phyloP scores from a whole-genome alignment of 306 rosid species.

The Casuarina cunninghamiana region DNA sequence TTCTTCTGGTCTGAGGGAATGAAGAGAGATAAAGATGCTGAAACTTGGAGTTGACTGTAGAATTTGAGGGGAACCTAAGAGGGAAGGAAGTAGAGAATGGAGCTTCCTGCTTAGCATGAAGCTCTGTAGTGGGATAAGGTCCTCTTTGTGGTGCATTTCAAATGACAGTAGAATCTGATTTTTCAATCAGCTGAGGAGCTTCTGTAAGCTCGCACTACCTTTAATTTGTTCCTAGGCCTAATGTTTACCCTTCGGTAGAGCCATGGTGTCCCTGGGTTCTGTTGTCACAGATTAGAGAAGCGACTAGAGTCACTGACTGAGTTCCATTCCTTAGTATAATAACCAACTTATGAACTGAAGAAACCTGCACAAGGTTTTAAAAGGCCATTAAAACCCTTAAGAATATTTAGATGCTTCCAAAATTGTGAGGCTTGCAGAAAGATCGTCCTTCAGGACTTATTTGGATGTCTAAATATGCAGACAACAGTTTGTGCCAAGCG shows the following conservation, averaged over 20 bases:
- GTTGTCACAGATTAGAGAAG: neutral
- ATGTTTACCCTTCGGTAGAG: neutral
- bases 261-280: neutral
- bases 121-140: neutral
- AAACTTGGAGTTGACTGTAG: conserved; percentile 5
- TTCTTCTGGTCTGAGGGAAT: conserved; percentile 4
- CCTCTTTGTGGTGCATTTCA: neutral
- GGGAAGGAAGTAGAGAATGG: conserved; percentile 2
- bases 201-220: neutral
- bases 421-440: neutral
- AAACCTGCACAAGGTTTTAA: conserved; percentile 3
- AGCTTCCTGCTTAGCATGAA: conserved; percentile 7
- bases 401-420: conserved; percentile 24
- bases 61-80: conserved; percentile 2
- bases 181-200: neutral
- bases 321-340: neutral
- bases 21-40: conserved; percentile 15
- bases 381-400: neutral
- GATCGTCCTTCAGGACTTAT: conserved; percentile 4
- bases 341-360: conserved; percentile 18
- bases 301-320: neutral
- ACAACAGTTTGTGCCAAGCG: neutral
- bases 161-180: neutral
- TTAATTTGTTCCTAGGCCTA: neutral
- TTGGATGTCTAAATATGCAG: neutral